A percentile compares a stretch with the other conserved stretches of the same genome.
Conservation (phyloP, 441 rosid species). For the California macrophylla region DNA sequence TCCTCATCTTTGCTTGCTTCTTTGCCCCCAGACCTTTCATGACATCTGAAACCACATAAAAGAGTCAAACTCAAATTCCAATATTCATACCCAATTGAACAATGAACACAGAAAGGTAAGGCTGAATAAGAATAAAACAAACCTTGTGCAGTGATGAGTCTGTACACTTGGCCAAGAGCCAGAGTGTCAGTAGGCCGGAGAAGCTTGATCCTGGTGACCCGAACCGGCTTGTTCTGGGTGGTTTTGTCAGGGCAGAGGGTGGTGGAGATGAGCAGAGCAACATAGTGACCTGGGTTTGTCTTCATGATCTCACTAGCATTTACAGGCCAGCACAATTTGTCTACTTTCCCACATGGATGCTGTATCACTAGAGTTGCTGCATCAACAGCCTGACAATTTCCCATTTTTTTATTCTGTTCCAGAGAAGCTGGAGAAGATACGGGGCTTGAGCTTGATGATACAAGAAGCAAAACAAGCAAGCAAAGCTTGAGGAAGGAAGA, state of each 20-base stretch:
- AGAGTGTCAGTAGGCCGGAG: slow-evolving; percentile 77
- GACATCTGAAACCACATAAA: slow-evolving; percentile 42
- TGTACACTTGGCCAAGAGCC: slow-evolving; percentile 66
- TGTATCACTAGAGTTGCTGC: slow-evolving; percentile 65
- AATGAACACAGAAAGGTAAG: background rate
- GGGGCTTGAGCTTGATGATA: background rate
- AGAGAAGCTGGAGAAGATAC: background rate
- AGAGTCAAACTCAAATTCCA: background rate
- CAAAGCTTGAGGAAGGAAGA: background rate
- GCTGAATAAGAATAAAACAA: background rate
- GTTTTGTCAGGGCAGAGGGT: slow-evolving; percentile 35
- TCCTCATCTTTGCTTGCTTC: slow-evolving; percentile 52
- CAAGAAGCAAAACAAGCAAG: background rate
- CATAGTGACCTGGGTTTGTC: slow-evolving; percentile 78
- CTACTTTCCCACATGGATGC: slow-evolving; percentile 61
- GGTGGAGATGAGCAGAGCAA: slow-evolving; percentile 79
- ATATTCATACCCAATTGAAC: background rate
- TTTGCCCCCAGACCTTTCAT: slow-evolving; percentile 63
- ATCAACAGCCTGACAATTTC: slow-evolving; percentile 76
- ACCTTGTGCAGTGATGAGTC: slow-evolving; percentile 80
- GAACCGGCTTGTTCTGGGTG: slow-evolving; percentile 27
- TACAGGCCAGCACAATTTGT: slow-evolving; percentile 47
- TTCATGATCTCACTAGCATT: slow-evolving; percentile 61
- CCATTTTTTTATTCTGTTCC: background rate
- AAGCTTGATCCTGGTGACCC: slow-evolving; percentile 78